phyloP scores from a whole-genome alignment of 2,329 filamentous ascomycete species.

The Didymella segeticola region DNA sequence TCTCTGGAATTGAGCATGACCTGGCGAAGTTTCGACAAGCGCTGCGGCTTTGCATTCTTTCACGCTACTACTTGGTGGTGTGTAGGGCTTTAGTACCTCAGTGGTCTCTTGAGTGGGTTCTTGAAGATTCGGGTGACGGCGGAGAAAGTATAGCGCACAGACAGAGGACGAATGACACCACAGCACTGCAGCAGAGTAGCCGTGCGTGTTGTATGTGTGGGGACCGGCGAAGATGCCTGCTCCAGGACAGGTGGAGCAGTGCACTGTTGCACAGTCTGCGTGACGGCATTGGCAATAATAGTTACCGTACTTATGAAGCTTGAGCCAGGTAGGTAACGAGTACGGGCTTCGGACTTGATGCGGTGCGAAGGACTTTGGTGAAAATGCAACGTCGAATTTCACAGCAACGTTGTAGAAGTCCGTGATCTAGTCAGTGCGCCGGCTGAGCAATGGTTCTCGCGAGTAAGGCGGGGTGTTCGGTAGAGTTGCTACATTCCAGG shows the following conservation, averaged over 20 bases:
- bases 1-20: constrained; percentile 2
- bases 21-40: constrained; percentile 5
- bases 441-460: background rate
- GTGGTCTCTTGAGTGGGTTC: constrained; percentile 3
- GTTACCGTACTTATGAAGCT: constrained; percentile 5
- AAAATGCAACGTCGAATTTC: background rate
- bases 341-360: constrained; percentile 13
- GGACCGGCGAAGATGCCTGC: constrained; percentile 14
- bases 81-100: constrained; percentile 8
- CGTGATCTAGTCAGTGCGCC: constrained; percentile 2
- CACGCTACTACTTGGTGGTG: constrained; percentile 2
- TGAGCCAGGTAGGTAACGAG: constrained; percentile 3
- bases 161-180: constrained; percentile 13
- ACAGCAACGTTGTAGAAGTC: background rate
- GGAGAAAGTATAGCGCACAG: constrained; percentile 8
- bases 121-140: constrained; percentile 9
- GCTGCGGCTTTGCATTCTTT: constrained; percentile 5
- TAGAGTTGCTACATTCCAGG: constrained; percentile 15
- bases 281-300: constrained; percentile 12
- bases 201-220: constrained; percentile 18
- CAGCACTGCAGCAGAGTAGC: constrained; percentile 7
- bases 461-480: constrained; percentile 7
- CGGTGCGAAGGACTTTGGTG: background rate
- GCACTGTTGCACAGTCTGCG: constrained; percentile 17
- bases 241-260: constrained; percentile 19